Conservation (phyloP, 352 stramenopile species). For the Phytophthora colocasiae region DNA sequence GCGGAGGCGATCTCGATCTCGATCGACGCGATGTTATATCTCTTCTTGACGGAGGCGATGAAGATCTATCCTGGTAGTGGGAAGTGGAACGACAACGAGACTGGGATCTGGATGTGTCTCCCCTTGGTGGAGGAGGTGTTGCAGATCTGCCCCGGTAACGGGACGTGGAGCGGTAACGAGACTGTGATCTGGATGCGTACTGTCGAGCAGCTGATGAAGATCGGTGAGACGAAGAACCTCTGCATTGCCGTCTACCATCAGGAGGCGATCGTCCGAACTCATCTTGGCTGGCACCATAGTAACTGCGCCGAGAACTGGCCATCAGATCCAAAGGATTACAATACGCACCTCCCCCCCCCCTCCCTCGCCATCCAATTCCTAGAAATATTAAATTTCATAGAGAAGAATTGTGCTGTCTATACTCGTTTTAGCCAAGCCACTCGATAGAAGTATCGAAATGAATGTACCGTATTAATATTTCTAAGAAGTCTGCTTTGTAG, state of each 20-base stretch:
- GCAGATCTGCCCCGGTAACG: too few relatives aligned
- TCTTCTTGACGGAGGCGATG: conserved; percentile 14
- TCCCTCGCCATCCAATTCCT: too few relatives aligned
- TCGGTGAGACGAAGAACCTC: conserved; percentile 7
- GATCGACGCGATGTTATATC: conserved; percentile 11
- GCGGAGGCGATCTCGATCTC: conserved; percentile 21
- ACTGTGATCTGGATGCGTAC: conserved; percentile 7
- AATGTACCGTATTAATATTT: conserved; percentile 18
- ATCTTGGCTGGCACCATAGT: too few relatives aligned
- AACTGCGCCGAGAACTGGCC: background rate
- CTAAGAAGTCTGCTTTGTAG: background rate
- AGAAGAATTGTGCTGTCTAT: conserved; percentile 16
- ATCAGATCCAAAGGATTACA: background rate
- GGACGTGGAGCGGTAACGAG: background rate
- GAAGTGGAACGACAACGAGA: conserved; percentile 18
- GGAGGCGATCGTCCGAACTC: background rate
- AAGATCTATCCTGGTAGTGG: conserved; percentile 15
- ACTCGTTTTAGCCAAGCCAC: conserved; percentile 7
- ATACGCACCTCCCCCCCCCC: too few relatives aligned
- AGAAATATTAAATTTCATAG: too few relatives aligned
- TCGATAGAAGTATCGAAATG: conserved; percentile 8
- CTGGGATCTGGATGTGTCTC: background rate
- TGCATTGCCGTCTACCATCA: conserved; percentile 1
- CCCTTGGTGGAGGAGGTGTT: too few relatives aligned
- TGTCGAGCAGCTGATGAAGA: conserved; percentile 8